phyloP scores from a whole-genome alignment of 2,329 filamentous ascomycete species.

The Domatiomyces globalis region DNA sequence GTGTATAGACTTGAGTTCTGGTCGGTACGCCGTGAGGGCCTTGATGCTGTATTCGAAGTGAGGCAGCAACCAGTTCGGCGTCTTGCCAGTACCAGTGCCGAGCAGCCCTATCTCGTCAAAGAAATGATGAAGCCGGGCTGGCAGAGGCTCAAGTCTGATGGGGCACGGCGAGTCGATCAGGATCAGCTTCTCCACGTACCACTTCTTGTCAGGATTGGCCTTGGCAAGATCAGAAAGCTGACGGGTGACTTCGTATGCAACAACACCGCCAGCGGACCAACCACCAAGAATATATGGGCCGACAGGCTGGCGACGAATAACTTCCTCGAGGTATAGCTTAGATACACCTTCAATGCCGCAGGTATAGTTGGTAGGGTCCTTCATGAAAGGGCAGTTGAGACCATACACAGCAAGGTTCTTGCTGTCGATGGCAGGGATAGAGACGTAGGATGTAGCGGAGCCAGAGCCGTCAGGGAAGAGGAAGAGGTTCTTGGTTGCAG shows the following conservation, averaged over 20 bases:
- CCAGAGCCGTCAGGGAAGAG: conserved; percentile 34
- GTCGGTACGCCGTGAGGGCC: conserved; percentile 32
- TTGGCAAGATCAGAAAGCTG: conserved; percentile 18
- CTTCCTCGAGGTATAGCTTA: conserved; percentile 20
- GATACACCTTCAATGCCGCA: conserved; percentile 20
- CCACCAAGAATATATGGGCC: conserved; percentile 28
- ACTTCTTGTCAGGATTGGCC: conserved; percentile 16
- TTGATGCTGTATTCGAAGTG: conserved; percentile 39
- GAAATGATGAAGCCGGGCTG: conserved; percentile 38
- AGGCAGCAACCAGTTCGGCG: conserved; percentile 36
- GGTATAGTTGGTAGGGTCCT: conserved; percentile 20
- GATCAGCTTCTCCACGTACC: conserved; percentile 41
- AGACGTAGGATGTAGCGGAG: conserved; percentile 33
- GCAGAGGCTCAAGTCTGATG: conserved; percentile 53
- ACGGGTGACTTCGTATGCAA: conserved; percentile 24
- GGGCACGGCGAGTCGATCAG: conserved; percentile 53
- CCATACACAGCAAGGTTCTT: conserved; percentile 31
- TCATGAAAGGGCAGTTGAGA: conserved; percentile 33
- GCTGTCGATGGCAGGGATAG: conserved; percentile 27
- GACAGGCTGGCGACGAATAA: conserved; percentile 22
- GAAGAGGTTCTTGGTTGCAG: conserved; percentile 29
- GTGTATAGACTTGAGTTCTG: conserved; percentile 15
- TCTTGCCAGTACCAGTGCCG: conserved; percentile 29
- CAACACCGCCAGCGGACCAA: conserved; percentile 26
- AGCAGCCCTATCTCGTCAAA: conserved; percentile 36